phyloP scores from a whole-genome alignment of 176 grass and related monocot species.

The Musa beccarii region DNA sequence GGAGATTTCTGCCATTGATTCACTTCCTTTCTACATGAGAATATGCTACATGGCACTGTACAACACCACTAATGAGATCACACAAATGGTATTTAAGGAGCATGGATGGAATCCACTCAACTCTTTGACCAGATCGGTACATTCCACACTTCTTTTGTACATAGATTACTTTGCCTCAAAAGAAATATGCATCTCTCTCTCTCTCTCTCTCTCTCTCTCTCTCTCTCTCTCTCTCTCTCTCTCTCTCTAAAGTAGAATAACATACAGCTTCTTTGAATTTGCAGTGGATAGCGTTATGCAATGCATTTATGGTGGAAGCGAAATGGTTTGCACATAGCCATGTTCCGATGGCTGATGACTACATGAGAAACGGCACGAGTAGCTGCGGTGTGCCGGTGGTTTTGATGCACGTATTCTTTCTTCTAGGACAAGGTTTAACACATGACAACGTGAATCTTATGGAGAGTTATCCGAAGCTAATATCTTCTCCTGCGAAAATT shows the following conservation, averaged over 20 bases:
- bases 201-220: neutral
- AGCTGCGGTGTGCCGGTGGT: constrained; percentile 31
- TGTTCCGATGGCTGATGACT: constrained; percentile 28
- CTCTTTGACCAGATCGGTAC: neutral
- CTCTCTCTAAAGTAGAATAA: neutral
- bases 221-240: neutral
- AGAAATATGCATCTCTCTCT: neutral
- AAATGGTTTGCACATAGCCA: constrained; percentile 39
- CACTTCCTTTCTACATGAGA: constrained; percentile 48
- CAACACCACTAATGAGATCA: constrained; percentile 38
- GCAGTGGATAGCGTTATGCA: constrained; percentile 49
- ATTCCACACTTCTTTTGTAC: neutral
- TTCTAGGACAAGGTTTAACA: constrained; percentile 32
- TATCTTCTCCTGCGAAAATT: constrained; percentile 45
- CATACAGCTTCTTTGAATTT: neutral
- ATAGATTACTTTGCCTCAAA: neutral
- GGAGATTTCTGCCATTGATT: constrained; percentile 24
- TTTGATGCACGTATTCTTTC: constrained; percentile 2
- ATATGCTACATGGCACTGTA: constrained; percentile 40
- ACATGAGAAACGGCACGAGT: constrained; percentile 34
- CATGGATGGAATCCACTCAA: constrained; percentile 31
- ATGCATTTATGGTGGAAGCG: constrained; percentile 50
- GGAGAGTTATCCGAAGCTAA: neutral
- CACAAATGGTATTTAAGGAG: constrained; percentile 21
- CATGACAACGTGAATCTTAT: neutral